Evolutionary conservation across 1,284 basidiomycete species (phyloP).

Genomic region (Apiotrichum porosum): DNA sequence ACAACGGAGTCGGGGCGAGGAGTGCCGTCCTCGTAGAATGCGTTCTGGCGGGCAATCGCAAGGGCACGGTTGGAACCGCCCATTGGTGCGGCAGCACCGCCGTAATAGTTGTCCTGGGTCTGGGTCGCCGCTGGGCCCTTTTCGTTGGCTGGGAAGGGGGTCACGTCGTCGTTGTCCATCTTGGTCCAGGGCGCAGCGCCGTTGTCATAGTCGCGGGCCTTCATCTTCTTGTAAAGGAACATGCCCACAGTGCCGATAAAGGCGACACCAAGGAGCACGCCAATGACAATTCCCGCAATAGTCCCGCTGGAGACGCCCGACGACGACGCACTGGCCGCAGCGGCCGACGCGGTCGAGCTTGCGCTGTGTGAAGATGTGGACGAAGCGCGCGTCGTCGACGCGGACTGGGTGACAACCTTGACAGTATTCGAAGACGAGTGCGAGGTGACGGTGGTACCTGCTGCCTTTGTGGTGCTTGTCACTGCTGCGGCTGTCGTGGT

Average conservation of each 20-base stretch:
- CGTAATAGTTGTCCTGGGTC: constrained; percentile 9
- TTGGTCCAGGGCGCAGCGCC: constrained; percentile 31
- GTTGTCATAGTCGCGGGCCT: constrained; percentile 5
- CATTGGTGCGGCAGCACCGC: neutral
- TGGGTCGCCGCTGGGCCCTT: neutral
- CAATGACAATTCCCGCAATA: constrained; percentile 18
- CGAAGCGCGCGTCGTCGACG: too few species aligned
- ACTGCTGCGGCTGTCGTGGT: too few species aligned
- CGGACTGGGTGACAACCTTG: too few species aligned
- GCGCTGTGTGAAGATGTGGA: neutral
- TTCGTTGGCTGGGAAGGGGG: constrained; percentile 27
- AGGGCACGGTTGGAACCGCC: constrained; percentile 25
- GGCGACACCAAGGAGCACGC: constrained; percentile 8
- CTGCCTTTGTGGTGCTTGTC: too few species aligned
- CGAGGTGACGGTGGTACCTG: too few species aligned
- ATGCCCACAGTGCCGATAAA: constrained; percentile 21
- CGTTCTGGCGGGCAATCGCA: constrained; percentile 29
- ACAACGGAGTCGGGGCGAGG: constrained; percentile 26
- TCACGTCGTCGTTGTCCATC: constrained; percentile 40
- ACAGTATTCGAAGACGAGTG: too few species aligned
- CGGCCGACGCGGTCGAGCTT: neutral
- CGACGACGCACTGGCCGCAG: constrained; percentile 1
- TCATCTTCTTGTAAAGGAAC: constrained; percentile 23
- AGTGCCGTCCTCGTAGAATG: constrained; percentile 24
- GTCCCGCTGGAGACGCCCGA: constrained; percentile 10